Evolutionary conservation across 148 eudicot genomes (phyloP), one percentile per base, ranked within the genome.

Genomic region (Diospyros lotus): DNA sequence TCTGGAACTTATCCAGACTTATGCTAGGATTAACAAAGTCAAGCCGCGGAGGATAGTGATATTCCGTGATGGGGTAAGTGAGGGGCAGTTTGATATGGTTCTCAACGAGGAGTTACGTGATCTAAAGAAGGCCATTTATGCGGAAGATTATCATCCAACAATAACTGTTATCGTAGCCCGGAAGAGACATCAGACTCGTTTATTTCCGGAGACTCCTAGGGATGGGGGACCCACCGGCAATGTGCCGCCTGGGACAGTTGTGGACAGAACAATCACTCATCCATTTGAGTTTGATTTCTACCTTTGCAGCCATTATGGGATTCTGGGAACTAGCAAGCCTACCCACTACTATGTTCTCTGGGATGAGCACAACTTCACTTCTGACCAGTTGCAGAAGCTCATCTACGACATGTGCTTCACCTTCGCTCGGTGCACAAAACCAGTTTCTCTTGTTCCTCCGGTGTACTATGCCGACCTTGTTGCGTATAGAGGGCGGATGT

Each of bases 401-500:
- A 77, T 80, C 4, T 84, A 87, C 43, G 64, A 87, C 71, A 46
- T 87, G 83, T 84, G 88, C 64, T 87, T 84, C 79, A 84, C 84
- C 9, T 84, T 80, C 73, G 86, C 84, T 18, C 80, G 88, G 2
- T 87, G 86, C 80, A 87, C 87, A 0, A 82, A 87, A 44, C 90
- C 90, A 0, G 90, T 84, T 4, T 84, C 90, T 4, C 81, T 87
- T 18, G 87, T 84, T 3, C 84, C 87, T 1, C 90, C 90, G 0
- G 90, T 87, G 48, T 84, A 87, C 76, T 87, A 87, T 59, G 87
- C 90, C 3, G 87, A 87, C 63, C 81, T 87, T 12, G 90, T 80
- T 12, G 90, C 90, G 4, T 87, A 84, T 44, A 72, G 87, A 73
- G 87, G 87, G 12, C 82, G 90, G 9, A 59, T 84, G 82, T 84